These are phyloP conservation scores for Seiridium cupressi DNA, from an alignment of 2,329 filamentous ascomycete genomes.

Conservation along the genomic window DNA sequence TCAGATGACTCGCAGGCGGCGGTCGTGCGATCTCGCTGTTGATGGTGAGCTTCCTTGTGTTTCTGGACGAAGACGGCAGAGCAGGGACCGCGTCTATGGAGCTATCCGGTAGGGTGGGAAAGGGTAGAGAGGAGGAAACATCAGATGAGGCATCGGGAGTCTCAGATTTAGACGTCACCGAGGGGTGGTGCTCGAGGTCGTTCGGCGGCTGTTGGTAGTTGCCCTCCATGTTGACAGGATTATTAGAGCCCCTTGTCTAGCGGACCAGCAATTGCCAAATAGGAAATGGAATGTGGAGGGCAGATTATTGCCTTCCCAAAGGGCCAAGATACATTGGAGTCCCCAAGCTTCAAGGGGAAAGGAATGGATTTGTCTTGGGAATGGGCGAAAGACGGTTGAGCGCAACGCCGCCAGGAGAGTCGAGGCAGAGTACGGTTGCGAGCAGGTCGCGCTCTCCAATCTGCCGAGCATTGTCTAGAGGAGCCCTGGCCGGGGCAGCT, in stretches of 20 bases:
- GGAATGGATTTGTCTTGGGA: constrained; percentile 2
- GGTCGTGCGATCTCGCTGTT: constrained; percentile 18
- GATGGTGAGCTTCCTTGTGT: constrained; percentile 27
- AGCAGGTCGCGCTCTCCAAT: background rate
- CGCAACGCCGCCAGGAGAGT: background rate
- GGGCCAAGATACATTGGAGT: constrained; percentile 4
- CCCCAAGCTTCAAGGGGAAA: background rate
- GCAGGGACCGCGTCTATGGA: constrained; percentile 28
- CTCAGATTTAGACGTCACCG: constrained; percentile 27
- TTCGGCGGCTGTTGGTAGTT: constrained; percentile 1
- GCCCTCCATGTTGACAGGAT: constrained; percentile 9
- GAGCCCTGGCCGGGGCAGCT: background rate
- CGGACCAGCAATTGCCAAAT: background rate
- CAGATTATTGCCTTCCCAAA: constrained; percentile 10
- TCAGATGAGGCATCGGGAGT: constrained; percentile 37
- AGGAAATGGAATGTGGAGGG: constrained; percentile 9
- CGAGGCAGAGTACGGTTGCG: background rate
- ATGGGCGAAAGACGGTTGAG: background rate
- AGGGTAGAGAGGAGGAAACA: constrained; percentile 20
- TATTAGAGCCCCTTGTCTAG: constrained; percentile 4
- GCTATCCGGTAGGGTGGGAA: constrained; percentile 17
- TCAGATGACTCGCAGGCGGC: constrained; percentile 26
- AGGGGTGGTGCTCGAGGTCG: constrained; percentile 1
- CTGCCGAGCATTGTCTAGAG: background rate
- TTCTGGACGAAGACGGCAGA: constrained; percentile 21